Evolutionary conservation across 1,139 yeast genomes (phyloP).

Genomic region (Scheffersomyces lignicola): DNA sequence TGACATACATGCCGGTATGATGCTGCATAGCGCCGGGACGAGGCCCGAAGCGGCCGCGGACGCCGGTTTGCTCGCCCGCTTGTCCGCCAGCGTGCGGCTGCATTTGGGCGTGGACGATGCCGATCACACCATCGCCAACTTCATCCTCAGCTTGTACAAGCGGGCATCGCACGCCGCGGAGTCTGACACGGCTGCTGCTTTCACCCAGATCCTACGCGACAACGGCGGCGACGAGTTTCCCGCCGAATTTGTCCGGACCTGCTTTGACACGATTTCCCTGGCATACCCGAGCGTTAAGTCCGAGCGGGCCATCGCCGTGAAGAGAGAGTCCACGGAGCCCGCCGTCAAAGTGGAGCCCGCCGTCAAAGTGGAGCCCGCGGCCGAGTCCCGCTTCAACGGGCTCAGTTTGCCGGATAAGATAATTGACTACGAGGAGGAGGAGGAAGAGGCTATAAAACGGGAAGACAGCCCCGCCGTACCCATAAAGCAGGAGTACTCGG

Average conservation of each 20-base stretch:
- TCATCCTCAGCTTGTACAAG: slow-evolving; percentile 50
- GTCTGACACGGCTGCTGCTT: slow-evolving; percentile 25
- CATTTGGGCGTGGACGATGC: slow-evolving; percentile 22
- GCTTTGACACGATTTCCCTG: slow-evolving; percentile 25
- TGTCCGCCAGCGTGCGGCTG: slow-evolving; percentile 5
- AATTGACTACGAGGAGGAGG: slow-evolving; percentile 8
- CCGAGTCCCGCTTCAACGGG: background rate
- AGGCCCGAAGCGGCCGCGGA: no score
- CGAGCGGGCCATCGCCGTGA: no score
- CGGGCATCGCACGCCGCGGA: slow-evolving; percentile 22
- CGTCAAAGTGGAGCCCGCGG: slow-evolving; percentile 11
- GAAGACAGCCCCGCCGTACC: slow-evolving; percentile 5
- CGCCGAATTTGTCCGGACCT: slow-evolving; percentile 37
- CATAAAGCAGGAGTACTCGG: slow-evolving; percentile 12
- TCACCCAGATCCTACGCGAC: slow-evolving; percentile 43
- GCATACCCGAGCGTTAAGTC: slow-evolving; percentile 17
- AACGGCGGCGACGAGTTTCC: slow-evolving; percentile 70
- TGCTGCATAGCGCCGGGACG: no score
- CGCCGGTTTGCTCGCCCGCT: background rate
- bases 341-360: slow-evolving; percentile 2
- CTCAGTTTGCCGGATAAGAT: slow-evolving; percentile 1
- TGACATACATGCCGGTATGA: no score
- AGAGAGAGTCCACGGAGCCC: no score
- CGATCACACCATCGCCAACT: slow-evolving; percentile 57
- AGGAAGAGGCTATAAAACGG: slow-evolving; percentile 12